Conservation (phyloP, 176 grass and related monocot species). For the Carex myosuroides region DNA sequence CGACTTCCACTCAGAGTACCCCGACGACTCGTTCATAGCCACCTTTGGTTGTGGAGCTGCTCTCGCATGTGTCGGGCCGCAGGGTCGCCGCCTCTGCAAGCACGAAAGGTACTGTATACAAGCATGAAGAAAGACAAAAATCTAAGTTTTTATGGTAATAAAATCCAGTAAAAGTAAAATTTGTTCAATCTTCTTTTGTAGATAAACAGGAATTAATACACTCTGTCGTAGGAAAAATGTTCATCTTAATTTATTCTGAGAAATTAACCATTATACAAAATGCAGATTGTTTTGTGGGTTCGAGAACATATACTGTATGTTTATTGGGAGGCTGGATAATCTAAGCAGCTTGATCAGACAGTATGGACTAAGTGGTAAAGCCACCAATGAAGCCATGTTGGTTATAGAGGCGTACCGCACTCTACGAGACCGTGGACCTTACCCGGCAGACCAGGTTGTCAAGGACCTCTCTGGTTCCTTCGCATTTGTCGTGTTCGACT, state of each 20-base stretch:
- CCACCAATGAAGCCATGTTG: constrained; percentile 63
- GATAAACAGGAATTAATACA: too few species aligned
- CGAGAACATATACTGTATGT: constrained; percentile 81
- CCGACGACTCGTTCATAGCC: constrained; percentile 40
- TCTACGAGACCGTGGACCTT: constrained; percentile 82
- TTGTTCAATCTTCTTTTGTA: neutral
- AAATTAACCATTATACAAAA: neutral
- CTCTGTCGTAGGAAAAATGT: neutral
- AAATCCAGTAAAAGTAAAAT: neutral
- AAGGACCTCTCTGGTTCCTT: constrained; percentile 82
- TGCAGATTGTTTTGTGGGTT: constrained; percentile 72
- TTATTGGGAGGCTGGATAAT: constrained; percentile 57
- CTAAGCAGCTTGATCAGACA: constrained; percentile 71
- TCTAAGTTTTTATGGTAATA: neutral
- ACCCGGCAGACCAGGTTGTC: constrained; percentile 91
- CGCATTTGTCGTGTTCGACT: constrained; percentile 88
- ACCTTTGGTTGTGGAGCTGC: constrained; percentile 71
- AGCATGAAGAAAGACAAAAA: neutral
- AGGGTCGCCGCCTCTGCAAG: neutral
- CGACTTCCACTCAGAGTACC: constrained; percentile 53
- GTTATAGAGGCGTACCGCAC: constrained; percentile 91
- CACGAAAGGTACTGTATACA: constrained; percentile 24
- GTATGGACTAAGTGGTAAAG: constrained; percentile 57
- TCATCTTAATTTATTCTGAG: neutral
- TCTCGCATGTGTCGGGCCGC: constrained; percentile 55